Evolutionary conservation across 2,329 filamentous ascomycete genomes (phyloP), one percentile per base, ranked within the genome.

Genomic region (Falciphora oryzae): DNA sequence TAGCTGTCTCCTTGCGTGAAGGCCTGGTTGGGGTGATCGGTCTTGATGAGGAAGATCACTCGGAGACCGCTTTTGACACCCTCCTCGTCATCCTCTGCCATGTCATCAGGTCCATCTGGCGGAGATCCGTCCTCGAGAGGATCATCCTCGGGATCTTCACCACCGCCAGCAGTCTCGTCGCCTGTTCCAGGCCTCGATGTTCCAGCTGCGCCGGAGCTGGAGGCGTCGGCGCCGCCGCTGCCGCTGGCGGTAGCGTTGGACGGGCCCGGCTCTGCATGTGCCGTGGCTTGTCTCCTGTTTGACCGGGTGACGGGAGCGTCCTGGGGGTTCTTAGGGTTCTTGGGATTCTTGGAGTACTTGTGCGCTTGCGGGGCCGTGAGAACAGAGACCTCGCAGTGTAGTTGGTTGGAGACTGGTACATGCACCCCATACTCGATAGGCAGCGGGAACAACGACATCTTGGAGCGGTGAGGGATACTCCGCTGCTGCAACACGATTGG

Each of bases 21-120:
- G 14, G 32, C n/a, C 38, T 38, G 31, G 2, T 7, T 18, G 3
- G 38, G 14, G 14, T 61, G 31, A 25, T 61, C 59, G 16, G 32
- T 38, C 32, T 38, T 61, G 59, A 61, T 14, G 29, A 61, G 32
- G 18, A 61, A 38, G 10, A 61, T 27, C 22, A 61, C 59, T 13
- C 31, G 59, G 22, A 61, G 5, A 0, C 14, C 10, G n/a, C 8
- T n/a, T n/a, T 53, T 13, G 32, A 27, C 31, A 1, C 27, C 28
- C 22, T 14, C 31, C n/a, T 61, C 32, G n/a, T 5, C 58, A 5
- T 25, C 32, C 16, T 44, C 59, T 44, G 28, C 59, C 10, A 13
- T 14, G 11, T 61, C 59, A 27, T 44, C 59, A 7, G 5, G 10
- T 4, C 32, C 16, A 4, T 61, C 22, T 44, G 22, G 13, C 18